Evolutionary conservation across 495 filamentous ascomycete genomes (phyloP), one percentile per base, ranked within the genome.

Genomic region (Aspergillus leporis): DNA sequence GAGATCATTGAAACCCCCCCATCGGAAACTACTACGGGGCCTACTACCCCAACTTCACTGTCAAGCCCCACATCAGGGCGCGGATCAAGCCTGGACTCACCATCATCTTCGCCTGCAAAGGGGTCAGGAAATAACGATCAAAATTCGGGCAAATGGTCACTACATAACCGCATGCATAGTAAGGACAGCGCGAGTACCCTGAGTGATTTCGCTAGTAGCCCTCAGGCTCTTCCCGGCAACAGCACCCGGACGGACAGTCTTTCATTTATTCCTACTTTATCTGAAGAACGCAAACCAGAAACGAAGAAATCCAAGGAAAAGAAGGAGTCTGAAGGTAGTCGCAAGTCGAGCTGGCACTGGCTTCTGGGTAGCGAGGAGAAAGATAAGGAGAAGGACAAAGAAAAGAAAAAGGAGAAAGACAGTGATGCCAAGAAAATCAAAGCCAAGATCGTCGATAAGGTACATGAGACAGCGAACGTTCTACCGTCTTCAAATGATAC

Each of bases 321-420:
- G 59, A 85, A 89, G 73, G 79, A 87, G 64, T 75, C 74, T 13
- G 83, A 83, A 31, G 78, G 80, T 31, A 74, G 78, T 28, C 79
- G 87, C 57, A 96, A 96, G 71, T 89, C 90, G n/a, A 91, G 89
- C 61, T 92, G 89, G 82, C 87, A 90, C 56, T 95, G 92, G 91
- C 66, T 90, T 19, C 64, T 86, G 18, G 86, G 87, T 19, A 84
- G 77, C 30, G 83, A 86, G 45, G 89, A 93, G 47, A 90, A 88
- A 65, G 84, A 88, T 49, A 83, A 90, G 55, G 87, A 89, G 51
- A 89, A 86, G 63, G 86, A 90, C 51, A 88, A 86, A 62, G 85
- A 83, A 54, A 77, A 81, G 67, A 66, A 69, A 36, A 73, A 78
- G 70, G 78, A 83, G 28, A 86, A 83, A 68, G 80, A 85, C 38